Percentiles rank a stretch among this genome's conserved stretches.
Conservation (phyloP, 73 alveolate genomes). For the Tetrahymena elliotti region DNA sequence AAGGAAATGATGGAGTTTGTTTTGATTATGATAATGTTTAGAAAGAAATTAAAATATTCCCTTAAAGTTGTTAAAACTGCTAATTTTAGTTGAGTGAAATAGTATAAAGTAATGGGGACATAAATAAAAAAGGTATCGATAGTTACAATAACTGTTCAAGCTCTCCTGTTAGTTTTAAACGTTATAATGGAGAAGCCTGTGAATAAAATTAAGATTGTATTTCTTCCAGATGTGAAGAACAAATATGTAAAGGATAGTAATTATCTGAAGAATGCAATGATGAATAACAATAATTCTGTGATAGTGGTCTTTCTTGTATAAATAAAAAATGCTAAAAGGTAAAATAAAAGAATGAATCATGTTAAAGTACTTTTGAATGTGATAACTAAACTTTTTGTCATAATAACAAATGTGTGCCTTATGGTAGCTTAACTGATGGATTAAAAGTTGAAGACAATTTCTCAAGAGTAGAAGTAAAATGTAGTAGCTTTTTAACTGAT, state of each 20-base stretch:
- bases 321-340: background rate
- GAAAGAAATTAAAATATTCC: background rate
- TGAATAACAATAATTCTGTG: background rate
- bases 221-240: background rate
- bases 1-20: background rate
- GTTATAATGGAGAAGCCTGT: background rate
- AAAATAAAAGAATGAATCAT: background rate
- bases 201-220: background rate
- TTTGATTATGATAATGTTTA: background rate
- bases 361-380: background rate
- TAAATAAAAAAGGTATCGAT: background rate
- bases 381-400: background rate
- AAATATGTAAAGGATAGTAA: background rate
- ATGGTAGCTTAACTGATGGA: background rate
- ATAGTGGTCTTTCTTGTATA: background rate
- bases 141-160: background rate
- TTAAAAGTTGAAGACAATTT: background rate
- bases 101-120: background rate
- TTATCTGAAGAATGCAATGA: background rate
- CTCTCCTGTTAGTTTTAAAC: background rate
- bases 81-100: background rate
- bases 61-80: background rate
- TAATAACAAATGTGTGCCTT: background rate
- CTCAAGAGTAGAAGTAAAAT: background rate
- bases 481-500: background rate